phyloP scores from a whole-genome alignment of 306 rosid genomes.

The Cucurbita argyrosperma region DNA sequence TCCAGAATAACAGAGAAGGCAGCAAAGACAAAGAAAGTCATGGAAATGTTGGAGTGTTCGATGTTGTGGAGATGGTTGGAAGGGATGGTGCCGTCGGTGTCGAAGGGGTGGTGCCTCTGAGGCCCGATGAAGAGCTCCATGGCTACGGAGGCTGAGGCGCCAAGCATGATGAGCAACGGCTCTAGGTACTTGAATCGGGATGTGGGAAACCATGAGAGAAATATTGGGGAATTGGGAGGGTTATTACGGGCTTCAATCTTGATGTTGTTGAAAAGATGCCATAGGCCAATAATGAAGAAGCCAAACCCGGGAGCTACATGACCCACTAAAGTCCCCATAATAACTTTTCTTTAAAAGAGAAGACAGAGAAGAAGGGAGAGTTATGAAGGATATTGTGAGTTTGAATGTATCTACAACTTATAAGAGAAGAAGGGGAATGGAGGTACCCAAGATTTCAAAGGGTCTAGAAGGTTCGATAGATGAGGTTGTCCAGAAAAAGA shows the following conservation, averaged over 20 bases:
- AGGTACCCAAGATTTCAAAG: background rate
- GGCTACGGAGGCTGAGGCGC: conserved; percentile 30
- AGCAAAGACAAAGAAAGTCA: conserved; percentile 43
- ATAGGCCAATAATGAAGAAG: conserved; percentile 51
- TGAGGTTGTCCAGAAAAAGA: background rate
- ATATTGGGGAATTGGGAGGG: conserved; percentile 19
- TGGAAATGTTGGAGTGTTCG: conserved; percentile 64
- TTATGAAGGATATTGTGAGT: background rate
- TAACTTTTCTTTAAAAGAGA: background rate
- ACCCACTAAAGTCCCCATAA: conserved; percentile 62
- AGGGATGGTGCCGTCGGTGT: conserved; percentile 62
- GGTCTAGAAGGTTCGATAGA: background rate
- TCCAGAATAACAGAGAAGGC: conserved; percentile 40
- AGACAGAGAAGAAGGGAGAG: background rate
- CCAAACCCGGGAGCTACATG: conserved; percentile 80
- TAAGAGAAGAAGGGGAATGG: background rate
- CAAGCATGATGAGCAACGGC: conserved; percentile 42
- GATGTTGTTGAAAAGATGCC: conserved; percentile 78
- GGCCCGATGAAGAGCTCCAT: conserved; percentile 82
- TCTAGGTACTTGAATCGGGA: conserved; percentile 37
- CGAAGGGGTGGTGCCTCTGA: conserved; percentile 46
- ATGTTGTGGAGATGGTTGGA: conserved; percentile 75
- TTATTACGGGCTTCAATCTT: conserved; percentile 26
- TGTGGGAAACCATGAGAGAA: conserved; percentile 60
- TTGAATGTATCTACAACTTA: background rate